Base-by-base conservation (phyloP, 1,284 basidiomycete genomes). In the Rhodotorula sp. region DNA sequence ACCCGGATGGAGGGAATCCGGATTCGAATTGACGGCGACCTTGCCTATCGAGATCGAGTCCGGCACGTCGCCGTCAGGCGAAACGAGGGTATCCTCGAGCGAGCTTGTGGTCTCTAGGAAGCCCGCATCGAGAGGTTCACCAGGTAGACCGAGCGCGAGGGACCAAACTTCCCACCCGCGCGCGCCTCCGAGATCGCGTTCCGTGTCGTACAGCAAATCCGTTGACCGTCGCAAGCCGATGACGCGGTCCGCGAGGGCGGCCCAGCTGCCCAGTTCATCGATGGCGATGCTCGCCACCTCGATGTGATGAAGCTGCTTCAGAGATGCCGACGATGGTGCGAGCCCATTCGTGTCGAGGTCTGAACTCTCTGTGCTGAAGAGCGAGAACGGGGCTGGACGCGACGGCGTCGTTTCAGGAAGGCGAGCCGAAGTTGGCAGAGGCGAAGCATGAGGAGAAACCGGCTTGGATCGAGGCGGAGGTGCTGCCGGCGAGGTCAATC, bases 251-350 rank as follows among this genome's bases (percentile, higher is more conserved):
- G 57, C 29, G 29, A 82, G 78, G 24, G 88, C 79, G 73, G 87
- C 89, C 91, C 91, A 93, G 14, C 85, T 84, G 29, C 90, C 90
- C 56, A 89, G 83, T 72, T 91, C 89, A 75, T 86, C 88, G 20
- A 68, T 37, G 5, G 82, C 83, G 22, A 86, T 81, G 69, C 89
- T 86, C 17, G 82, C 83, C n/a, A 86, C 82, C 59, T 84, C 83
- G 45, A 85, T 80, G 18, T 88, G 81, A 18, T 68, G 70, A 7
- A 74, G 51, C 48, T 33, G 4, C 8, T 55, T 30, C 2, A 61
- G 44, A 26, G 42, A 42, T 2, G 14, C 37, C 37, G 37, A 42
- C 7, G 8, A 12, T 42, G 37, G 37, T 12, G 37, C 37, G 14
- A 42, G 37, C 10, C 37, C 37, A 12, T 42, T 42, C 14, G 37